phyloP scores from a whole-genome alignment of 2,329 filamentous ascomycete species.

The Microdochium trichocladiopsis region DNA sequence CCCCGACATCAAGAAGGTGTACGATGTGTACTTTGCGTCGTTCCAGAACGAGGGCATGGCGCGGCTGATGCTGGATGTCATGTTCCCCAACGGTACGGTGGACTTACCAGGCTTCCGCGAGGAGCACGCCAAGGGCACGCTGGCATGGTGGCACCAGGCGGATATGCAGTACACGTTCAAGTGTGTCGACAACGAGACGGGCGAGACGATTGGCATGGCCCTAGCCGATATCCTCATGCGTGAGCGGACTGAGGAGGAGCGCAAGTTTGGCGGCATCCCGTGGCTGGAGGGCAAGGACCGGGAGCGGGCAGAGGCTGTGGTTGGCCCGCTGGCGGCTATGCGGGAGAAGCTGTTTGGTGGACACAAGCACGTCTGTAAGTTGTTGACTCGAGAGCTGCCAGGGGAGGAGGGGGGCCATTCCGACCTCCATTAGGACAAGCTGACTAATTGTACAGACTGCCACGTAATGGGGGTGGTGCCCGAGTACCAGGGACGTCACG shows the following conservation, averaged over 20 bases:
- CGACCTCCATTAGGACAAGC: no score
- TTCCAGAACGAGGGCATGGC: not conserved
- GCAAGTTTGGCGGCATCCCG: constrained; percentile 32
- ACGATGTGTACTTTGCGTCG: constrained; percentile 1
- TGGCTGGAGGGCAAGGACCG: constrained; percentile 37
- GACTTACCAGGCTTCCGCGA: constrained; percentile 30
- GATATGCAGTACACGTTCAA: constrained; percentile 38
- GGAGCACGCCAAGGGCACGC: constrained; percentile 31
- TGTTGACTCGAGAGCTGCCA: not conserved
- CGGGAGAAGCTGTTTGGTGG: constrained; percentile 32
- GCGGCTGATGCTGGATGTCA: constrained; percentile 1
- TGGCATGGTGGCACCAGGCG: constrained; percentile 29
- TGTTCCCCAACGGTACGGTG: constrained; percentile 5
- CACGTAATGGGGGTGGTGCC: constrained; percentile 38
- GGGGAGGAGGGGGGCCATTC: no score
- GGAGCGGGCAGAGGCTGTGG: constrained; percentile 32
- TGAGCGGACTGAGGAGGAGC: constrained; percentile 29
- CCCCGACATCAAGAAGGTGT: not conserved
- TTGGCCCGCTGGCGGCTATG: constrained; percentile 31
- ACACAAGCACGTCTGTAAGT: constrained; percentile 29
- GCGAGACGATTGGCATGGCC: constrained; percentile 37
- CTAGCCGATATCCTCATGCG: constrained; percentile 34
- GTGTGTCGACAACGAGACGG: constrained; percentile 33
- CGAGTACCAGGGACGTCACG: constrained; percentile 31
- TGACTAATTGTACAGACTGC: constrained; percentile 16